Evolutionary conservation across 1,284 basidiomycete genomes (phyloP).

Genomic region (Exobasidium rhododendri): DNA sequence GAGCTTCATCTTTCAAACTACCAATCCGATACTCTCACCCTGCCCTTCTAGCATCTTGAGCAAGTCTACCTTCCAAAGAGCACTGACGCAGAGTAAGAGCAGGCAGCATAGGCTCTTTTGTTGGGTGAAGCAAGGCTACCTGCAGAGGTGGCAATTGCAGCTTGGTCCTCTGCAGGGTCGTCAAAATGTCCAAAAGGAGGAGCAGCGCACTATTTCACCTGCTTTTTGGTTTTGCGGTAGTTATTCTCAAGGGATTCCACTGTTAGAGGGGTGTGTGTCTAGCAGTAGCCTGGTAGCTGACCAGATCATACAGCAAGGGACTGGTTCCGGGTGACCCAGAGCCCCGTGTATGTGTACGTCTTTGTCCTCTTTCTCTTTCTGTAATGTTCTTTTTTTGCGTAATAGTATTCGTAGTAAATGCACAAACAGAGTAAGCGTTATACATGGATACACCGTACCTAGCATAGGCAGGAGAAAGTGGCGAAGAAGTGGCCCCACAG

Average conservation of each 20-base stretch:
- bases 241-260: conserved; percentile 34
- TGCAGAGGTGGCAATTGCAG: neutral
- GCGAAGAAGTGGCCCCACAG: neutral
- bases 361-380: neutral
- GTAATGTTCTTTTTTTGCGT: neutral
- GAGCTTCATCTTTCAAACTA: conserved; percentile 40
- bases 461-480: neutral
- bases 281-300: conserved; percentile 23
- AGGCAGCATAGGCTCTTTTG: conserved; percentile 21
- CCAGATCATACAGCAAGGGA: conserved; percentile 12
- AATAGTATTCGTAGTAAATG: neutral
- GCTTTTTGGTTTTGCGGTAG: conserved; percentile 28
- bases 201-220: neutral
- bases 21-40: conserved; percentile 38
- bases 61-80: conserved; percentile 34
- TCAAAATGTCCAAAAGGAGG: neutral
- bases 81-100: conserved; percentile 19
- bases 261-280: conserved; percentile 31
- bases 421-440: neutral
- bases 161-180: conserved; percentile 16
- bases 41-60: conserved; percentile 20
- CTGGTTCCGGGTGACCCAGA: no score
- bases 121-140: neutral
- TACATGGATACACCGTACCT: neutral
- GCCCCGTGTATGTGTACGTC: no score